Conservation (phyloP, 352 stramenopile species). For the Pythium phragmitis region DNA sequence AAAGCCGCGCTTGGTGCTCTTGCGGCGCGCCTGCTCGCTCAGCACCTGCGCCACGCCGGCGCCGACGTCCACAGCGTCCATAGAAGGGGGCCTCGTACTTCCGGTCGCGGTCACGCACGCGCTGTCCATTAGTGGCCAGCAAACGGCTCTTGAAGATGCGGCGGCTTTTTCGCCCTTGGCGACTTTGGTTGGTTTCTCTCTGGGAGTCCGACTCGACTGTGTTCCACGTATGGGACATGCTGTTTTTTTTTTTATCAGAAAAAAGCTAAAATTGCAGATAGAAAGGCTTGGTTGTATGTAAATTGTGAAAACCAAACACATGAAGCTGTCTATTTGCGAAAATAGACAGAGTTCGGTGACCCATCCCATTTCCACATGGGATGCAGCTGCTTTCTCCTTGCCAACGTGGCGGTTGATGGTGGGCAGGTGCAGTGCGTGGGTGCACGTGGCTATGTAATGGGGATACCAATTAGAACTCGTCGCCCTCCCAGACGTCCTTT, state of each 20-base stretch:
- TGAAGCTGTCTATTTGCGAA: slow-evolving; percentile 10
- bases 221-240: slow-evolving; percentile 23
- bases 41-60: slow-evolving; percentile 14
- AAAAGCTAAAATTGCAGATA: slow-evolving; percentile 1
- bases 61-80: slow-evolving; percentile 15
- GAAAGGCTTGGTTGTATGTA: neutral
- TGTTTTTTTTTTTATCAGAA: slow-evolving; percentile 14
- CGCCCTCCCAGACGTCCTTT: slow-evolving; percentile 72
- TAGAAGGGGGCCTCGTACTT: slow-evolving; percentile 1
- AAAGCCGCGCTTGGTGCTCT: slow-evolving; percentile 33
- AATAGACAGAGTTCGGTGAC: slow-evolving; percentile 8
- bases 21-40: slow-evolving; percentile 20
- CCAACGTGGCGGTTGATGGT: too few species aligned
- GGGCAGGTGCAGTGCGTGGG: neutral
- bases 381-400: neutral
- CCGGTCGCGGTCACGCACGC: neutral
- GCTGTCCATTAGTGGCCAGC: neutral
- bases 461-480: slow-evolving; percentile 39
- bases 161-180: neutral
- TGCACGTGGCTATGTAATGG: neutral
- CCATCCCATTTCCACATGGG: neutral
- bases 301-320: slow-evolving; percentile 11
- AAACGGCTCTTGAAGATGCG: slow-evolving; percentile 22
- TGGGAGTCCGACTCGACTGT: slow-evolving; percentile 4
- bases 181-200: slow-evolving; percentile 12